Evolutionary conservation across 805 yeast genomes (phyloP).

Genomic region (Starmera quercuum): DNA sequence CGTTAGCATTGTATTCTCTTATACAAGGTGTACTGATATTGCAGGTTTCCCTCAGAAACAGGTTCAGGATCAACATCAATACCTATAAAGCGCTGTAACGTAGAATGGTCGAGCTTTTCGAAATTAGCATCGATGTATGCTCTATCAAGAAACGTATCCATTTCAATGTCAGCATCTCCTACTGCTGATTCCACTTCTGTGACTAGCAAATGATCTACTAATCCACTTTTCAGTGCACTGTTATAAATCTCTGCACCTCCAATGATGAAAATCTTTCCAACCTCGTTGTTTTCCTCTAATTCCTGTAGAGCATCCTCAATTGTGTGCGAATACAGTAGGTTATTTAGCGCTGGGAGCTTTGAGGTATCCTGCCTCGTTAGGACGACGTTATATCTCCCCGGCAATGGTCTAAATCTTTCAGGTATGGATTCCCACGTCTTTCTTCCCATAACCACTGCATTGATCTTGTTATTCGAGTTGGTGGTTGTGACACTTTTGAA

Average conservation of each 20-base stretch:
- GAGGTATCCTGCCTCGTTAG: conserved; percentile 42
- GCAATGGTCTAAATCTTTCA: conserved; percentile 70
- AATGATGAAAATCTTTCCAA: conserved; percentile 69
- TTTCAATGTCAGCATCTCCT: conserved; percentile 23
- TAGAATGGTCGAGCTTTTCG: conserved; percentile 25
- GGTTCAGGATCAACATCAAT: conserved; percentile 19
- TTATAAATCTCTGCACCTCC: conserved; percentile 91
- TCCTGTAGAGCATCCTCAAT: conserved; percentile 33
- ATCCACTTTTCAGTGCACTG: conserved; percentile 34
- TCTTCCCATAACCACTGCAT: conserved; percentile 93
- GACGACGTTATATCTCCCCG: conserved; percentile 66
- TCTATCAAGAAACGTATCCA: conserved; percentile 65
- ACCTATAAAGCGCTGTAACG: conserved; percentile 32
- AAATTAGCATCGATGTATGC: conserved; percentile 26
- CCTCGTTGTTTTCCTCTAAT: conserved; percentile 18
- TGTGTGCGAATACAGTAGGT: conserved; percentile 31
- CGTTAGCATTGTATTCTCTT: too few relatives aligned
- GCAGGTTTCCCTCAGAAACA: conserved; percentile 40
- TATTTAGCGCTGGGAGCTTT: conserved; percentile 7
- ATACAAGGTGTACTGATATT: conserved; percentile 59
- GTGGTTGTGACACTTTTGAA: conserved; percentile 67
- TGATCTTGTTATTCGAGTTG: conserved; percentile 28
- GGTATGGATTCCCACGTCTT: conserved; percentile 97
- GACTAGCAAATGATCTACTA: conserved; percentile 50
- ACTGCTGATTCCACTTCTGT: conserved; percentile 52